Conservation (phyloP, 495 filamentous ascomycete species). For the Xylaria nigripes region DNA sequence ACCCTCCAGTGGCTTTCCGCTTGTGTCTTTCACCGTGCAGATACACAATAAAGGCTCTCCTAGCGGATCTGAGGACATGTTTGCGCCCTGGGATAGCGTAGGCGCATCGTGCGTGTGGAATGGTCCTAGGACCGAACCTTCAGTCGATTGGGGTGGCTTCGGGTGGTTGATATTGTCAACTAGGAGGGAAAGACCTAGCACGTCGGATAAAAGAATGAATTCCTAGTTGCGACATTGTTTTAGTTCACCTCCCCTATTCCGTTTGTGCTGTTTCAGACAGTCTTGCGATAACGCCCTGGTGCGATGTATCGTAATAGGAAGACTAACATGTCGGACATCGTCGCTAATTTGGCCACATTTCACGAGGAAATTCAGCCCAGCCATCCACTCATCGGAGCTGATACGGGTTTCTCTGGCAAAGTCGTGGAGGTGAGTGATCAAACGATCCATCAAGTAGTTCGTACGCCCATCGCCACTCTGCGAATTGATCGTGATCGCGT, state of each 20-base stretch:
- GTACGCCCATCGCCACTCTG: conserved; percentile 56
- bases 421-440: conserved; percentile 75
- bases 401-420: conserved; percentile 75
- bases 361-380: conserved; percentile 60
- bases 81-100: conserved; percentile 50
- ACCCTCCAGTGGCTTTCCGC: conserved; percentile 56
- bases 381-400: conserved; percentile 74
- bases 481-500: conserved; percentile 66
- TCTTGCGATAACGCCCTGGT: background rate
- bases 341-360: conserved; percentile 64
- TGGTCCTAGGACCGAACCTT: conserved; percentile 84
- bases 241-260: background rate
- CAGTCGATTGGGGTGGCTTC: conserved; percentile 65
- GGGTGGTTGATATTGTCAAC: conserved; percentile 91
- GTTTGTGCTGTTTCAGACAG: background rate
- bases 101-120: conserved; percentile 91
- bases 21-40: conserved; percentile 64
- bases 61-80: conserved; percentile 63
- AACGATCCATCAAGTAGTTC: conserved; percentile 62
- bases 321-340: conserved; percentile 57
- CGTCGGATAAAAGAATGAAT: conserved; percentile 90
- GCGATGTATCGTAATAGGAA: background rate
- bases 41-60: conserved; percentile 68
- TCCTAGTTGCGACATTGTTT: conserved; percentile 44
- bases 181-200: conserved; percentile 80